Percentiles rank a stretch among this genome's conserved stretches.
Evolutionary conservation across 768 basidiomycete species (phyloP).

Genomic region (Naematelia encephala): DNA sequence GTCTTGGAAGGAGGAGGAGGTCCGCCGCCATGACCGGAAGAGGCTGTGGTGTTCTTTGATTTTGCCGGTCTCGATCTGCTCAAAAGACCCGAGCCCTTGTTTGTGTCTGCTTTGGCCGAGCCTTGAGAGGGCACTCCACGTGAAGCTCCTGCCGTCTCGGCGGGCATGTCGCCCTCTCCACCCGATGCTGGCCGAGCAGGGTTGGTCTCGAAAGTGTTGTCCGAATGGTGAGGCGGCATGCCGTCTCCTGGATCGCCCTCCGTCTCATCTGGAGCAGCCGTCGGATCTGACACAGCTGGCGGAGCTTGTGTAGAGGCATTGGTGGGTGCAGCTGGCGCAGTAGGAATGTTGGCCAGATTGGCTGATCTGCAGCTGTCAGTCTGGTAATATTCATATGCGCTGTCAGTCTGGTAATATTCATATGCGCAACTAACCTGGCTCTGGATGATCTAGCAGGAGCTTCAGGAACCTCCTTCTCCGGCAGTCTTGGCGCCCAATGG

Average conservation of each 20-base stretch:
- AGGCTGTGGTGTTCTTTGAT: background rate
- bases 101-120: background rate
- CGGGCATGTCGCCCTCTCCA: too few species aligned
- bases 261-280: background rate
- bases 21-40: background rate
- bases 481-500: slow-evolving; percentile 25
- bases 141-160: background rate
- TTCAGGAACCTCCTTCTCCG: slow-evolving; percentile 18
- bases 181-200: background rate
- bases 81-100: background rate
- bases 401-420: too few species aligned
- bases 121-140: too few species aligned
- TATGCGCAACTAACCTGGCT: too few species aligned
- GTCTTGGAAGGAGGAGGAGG: background rate
- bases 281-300: background rate
- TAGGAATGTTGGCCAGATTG: background rate
- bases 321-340: too few species aligned
- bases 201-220: background rate
- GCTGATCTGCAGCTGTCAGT: too few species aligned
- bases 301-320: background rate
- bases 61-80: background rate
- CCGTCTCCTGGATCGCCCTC: background rate
- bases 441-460: slow-evolving; percentile 8
- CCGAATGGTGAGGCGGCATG: background rate
- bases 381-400: too few species aligned